These are phyloP conservation scores for Neonothopanus nambi DNA, from an alignment of 1,284 basidiomycete genomes.

Conservation along the genomic window DNA sequence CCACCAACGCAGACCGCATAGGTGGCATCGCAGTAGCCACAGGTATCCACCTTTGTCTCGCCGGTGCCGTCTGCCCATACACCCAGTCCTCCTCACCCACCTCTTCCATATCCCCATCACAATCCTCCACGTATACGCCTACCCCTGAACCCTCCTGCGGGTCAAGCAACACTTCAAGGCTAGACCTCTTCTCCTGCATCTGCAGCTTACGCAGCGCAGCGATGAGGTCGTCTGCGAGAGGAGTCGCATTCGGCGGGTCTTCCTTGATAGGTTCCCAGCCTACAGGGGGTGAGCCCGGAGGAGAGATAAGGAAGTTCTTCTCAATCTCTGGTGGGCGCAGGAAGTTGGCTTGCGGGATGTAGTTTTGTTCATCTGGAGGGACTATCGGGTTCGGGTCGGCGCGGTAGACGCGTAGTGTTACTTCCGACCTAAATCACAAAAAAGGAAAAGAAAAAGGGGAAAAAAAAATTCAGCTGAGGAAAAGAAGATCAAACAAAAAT, in stretches of 20 bases:
- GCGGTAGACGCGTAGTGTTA: constrained; percentile 75
- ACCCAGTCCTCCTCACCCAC: constrained; percentile 55
- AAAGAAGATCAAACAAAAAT: constrained; percentile 12
- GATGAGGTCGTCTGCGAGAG: constrained; percentile 90
- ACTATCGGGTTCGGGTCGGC: constrained; percentile 74
- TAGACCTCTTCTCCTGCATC: constrained; percentile 31
- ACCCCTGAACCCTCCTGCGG: constrained; percentile 72
- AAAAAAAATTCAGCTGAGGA: constrained; percentile 12
- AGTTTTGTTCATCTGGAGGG: constrained; percentile 33
- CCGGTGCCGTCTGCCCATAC: constrained; percentile 57
- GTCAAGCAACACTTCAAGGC: constrained; percentile 59
- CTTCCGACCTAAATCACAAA: constrained; percentile 40
- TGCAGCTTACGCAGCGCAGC: constrained; percentile 69
- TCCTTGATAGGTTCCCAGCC: constrained; percentile 95
- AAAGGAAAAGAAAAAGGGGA: constrained; percentile 10
- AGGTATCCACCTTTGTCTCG: constrained; percentile 50
- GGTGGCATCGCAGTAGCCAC: constrained; percentile 62
- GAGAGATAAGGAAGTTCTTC: constrained; percentile 97
- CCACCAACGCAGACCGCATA: constrained; percentile 31
- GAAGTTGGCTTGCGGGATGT: constrained; percentile 46
- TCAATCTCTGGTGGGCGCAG: constrained; percentile 79
- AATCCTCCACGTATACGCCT: constrained; percentile 74
- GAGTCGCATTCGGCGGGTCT: constrained; percentile 86
- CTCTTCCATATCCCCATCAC: constrained; percentile 38
- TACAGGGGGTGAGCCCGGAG: constrained; percentile 96